phyloP scores from a whole-genome alignment of 768 basidiomycete species.

The Tulasnella calospora region DNA sequence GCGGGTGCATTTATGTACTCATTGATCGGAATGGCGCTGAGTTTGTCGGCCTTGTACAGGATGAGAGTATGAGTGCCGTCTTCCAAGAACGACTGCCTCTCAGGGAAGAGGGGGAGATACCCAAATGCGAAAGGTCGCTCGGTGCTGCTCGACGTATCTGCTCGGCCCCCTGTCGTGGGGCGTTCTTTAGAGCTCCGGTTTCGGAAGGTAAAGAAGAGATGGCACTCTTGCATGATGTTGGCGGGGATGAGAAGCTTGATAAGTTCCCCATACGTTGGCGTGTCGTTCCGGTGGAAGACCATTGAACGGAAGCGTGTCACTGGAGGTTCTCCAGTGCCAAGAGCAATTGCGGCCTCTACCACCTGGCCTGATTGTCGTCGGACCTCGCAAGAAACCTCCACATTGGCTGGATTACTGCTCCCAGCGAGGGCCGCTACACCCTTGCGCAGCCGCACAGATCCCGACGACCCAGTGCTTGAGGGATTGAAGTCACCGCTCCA shows the following conservation, averaged over 20 bases:
- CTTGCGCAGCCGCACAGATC: slow-evolving; percentile 40
- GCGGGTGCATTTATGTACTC: slow-evolving; percentile 70
- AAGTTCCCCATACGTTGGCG: slow-evolving; percentile 89
- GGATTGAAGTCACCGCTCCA: slow-evolving; percentile 87
- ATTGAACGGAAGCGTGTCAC: slow-evolving; percentile 82
- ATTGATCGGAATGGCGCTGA: slow-evolving; percentile 55
- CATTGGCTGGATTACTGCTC: slow-evolving; percentile 57
- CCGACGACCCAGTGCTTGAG: slow-evolving; percentile 40
- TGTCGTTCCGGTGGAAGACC: slow-evolving; percentile 81
- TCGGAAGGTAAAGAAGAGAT: slow-evolving; percentile 91
- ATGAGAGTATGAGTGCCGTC: slow-evolving; percentile 84
- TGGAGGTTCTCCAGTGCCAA: slow-evolving; percentile 79
- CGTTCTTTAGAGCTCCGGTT: slow-evolving; percentile 43
- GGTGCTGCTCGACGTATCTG: slow-evolving; percentile 36
- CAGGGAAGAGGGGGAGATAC: slow-evolving; percentile 80
- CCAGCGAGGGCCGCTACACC: slow-evolving; percentile 27
- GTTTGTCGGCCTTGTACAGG: slow-evolving; percentile 76
- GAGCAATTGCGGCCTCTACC: slow-evolving; percentile 67
- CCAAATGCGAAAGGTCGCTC: slow-evolving; percentile 90
- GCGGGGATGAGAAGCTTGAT: slow-evolving; percentile 78
- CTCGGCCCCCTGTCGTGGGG: background rate
- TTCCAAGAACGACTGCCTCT: slow-evolving; percentile 70
- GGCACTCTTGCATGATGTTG: slow-evolving; percentile 68
- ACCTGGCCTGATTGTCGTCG: slow-evolving; percentile 62
- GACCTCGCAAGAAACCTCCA: slow-evolving; percentile 90